phyloP scores from a whole-genome alignment of 352 stramenopile genomes.

The Peronosclerospora sorghi region DNA sequence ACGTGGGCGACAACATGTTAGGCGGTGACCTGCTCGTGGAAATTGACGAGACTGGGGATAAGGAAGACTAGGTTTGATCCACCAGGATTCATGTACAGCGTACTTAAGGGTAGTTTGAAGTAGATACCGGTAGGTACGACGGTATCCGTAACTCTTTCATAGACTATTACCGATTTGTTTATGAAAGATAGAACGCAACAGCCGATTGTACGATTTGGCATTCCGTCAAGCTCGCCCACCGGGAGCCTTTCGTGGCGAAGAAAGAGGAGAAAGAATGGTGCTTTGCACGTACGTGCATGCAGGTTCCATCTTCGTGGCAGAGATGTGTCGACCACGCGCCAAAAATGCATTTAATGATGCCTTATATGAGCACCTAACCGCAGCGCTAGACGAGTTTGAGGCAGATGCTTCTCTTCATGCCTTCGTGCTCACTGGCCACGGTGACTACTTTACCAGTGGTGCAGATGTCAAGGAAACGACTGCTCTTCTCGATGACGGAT shows the following conservation, averaged over 20 bases:
- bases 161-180: too few species aligned
- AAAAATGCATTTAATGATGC: conserved; percentile 88
- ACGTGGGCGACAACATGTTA: conserved; percentile 90
- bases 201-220: too few species aligned
- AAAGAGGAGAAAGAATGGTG: conserved; percentile 11
- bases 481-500: conserved; percentile 16
- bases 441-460: conserved; percentile 88
- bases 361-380: conserved; percentile 78
- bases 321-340: conserved; percentile 57
- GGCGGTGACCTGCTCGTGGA: conserved; percentile 92
- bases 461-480: conserved; percentile 58
- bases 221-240: too few species aligned
- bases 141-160: too few species aligned
- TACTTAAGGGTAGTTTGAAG: conserved; percentile 3
- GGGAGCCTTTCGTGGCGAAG: conserved; percentile 1
- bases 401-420: conserved; percentile 55
- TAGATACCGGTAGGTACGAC: neutral
- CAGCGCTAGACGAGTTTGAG: conserved; percentile 55
- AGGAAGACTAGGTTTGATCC: conserved; percentile 33
- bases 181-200: too few species aligned
- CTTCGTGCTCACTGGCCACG: conserved; percentile 83
- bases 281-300: conserved; percentile 39
- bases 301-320: conserved; percentile 55
- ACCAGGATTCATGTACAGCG: conserved; percentile 4
- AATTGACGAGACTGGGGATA: conserved; percentile 84